These are phyloP conservation scores for Arthrobotrys entomopaga DNA, from an alignment of 2,329 filamentous ascomycete species.

Conservation along the genomic window DNA sequence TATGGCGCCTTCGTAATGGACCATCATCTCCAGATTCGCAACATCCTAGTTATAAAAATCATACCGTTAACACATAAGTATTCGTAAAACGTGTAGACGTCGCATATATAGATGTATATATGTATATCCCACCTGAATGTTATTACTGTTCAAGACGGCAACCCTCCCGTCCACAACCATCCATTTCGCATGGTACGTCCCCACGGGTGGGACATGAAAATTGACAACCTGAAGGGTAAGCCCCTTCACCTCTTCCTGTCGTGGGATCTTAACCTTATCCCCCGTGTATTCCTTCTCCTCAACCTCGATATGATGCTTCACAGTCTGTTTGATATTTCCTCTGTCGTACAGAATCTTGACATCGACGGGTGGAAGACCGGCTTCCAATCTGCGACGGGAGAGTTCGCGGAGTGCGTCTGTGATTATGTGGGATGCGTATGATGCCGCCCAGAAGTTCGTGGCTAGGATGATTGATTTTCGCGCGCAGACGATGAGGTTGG, in stretches of 20 bases:
- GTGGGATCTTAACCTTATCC: conserved; percentile 70
- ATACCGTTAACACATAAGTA: conserved; percentile 52
- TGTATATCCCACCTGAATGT: conserved; percentile 67
- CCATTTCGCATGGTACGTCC: conserved; percentile 81
- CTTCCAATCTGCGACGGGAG: conserved; percentile 67
- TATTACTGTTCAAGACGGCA: conserved; percentile 80
- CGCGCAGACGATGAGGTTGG: conserved; percentile 78
- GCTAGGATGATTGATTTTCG: conserved; percentile 77
- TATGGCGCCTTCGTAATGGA: conserved; percentile 78
- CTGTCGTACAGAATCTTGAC: conserved; percentile 82
- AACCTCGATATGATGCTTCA: conserved; percentile 74
- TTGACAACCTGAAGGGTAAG: conserved; percentile 78
- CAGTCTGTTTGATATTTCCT: conserved; percentile 71
- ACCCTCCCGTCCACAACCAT: conserved; percentile 78
- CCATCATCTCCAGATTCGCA: conserved; percentile 83
- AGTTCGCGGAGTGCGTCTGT: conserved; percentile 76
- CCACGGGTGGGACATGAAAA: conserved; percentile 74
- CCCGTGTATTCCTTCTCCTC: conserved; percentile 69
- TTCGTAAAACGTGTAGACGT: no score
- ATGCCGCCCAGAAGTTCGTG: conserved; percentile 80
- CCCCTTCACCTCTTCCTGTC: conserved; percentile 74
- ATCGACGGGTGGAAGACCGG: conserved; percentile 70
- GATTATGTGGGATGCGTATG: conserved; percentile 74
- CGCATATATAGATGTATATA: no score
- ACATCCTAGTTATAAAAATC: conserved; percentile 68